Conservation (phyloP, 768 basidiomycete species). For the Coprinopsis marcescibilis region DNA sequence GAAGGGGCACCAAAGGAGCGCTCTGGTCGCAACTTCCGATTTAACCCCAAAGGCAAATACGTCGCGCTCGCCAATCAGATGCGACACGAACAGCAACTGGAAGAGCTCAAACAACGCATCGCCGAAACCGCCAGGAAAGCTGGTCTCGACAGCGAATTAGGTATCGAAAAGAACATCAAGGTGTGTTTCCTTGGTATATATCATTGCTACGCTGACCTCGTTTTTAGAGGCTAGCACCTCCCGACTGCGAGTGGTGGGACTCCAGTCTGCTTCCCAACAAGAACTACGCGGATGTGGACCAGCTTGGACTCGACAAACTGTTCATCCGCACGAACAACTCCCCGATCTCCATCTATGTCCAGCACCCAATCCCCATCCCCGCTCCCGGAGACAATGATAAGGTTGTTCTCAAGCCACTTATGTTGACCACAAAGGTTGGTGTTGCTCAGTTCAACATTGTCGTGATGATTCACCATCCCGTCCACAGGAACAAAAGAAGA, state of each 20-base stretch:
- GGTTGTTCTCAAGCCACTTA: constrained; percentile 74
- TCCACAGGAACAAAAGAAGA: constrained; percentile 86
- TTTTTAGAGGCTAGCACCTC: constrained; percentile 73
- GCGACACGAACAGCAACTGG: constrained; percentile 73
- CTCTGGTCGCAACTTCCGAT: constrained; percentile 65
- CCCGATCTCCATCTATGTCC: constrained; percentile 85
- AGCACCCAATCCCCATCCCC: constrained; percentile 96
- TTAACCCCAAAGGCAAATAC: constrained; percentile 93
- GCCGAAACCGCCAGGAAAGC: constrained; percentile 91
- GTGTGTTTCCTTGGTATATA: constrained; percentile 33
- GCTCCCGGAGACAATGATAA: constrained; percentile 84
- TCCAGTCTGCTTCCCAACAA: constrained; percentile 74
- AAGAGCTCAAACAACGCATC: constrained; percentile 88
- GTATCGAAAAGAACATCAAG: constrained; percentile 84
- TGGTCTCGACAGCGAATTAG: constrained; percentile 90
- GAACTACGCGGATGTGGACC: constrained; percentile 68
- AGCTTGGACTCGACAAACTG: constrained; percentile 46
- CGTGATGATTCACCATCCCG: constrained; percentile 11
- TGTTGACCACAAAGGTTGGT: constrained; percentile 82
- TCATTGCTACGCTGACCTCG: neutral
- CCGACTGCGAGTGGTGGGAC: constrained; percentile 98
- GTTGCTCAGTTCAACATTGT: neutral
- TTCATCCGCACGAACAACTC: constrained; percentile 64
- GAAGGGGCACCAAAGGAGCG: constrained; percentile 74
- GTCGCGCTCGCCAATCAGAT: constrained; percentile 66